These are phyloP conservation scores for Eutypa lata DNA, from an alignment of 2,329 filamentous ascomycete genomes.

Conservation along the genomic window DNA sequence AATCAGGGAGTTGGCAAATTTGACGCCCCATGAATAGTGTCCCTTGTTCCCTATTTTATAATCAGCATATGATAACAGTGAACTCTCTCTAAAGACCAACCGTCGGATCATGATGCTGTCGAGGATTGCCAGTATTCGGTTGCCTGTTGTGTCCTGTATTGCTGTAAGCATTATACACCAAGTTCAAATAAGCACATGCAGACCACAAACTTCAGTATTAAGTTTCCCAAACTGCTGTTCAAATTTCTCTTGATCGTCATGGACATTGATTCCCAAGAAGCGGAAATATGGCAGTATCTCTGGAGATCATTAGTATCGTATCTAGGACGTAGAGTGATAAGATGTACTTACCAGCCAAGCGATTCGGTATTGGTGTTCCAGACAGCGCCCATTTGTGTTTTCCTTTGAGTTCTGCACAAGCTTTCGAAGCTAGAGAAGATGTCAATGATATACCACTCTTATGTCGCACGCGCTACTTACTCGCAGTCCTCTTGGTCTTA, in stretches of 20 bases:
- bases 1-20: constrained; percentile 8
- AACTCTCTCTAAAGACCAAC: constrained; percentile 2
- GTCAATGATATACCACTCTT: not conserved
- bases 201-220: not conserved
- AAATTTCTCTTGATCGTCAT: not conserved
- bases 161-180: not conserved
- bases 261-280: constrained; percentile 7
- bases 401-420: constrained; percentile 6
- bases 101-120: constrained; percentile 7
- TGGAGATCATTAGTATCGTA: constrained; percentile 2
- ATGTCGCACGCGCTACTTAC: not conserved
- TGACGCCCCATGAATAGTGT: constrained; percentile 6
- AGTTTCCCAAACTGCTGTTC: constrained; percentile 1
- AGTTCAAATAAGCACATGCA: not conserved
- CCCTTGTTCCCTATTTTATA: constrained; percentile 4
- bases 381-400: constrained; percentile 10
- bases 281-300: constrained; percentile 11
- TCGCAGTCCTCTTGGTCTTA: constrained; percentile 6
- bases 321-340: not conserved
- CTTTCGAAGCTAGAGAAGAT: constrained; percentile 7
- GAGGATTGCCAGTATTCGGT: constrained; percentile 7
- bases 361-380: constrained; percentile 10
- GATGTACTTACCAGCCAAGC: constrained; percentile 1
- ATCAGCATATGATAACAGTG: not conserved
- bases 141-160: not conserved